Percentiles rank a stretch among this genome's conserved stretches.
Evolutionary conservation across 768 basidiomycete genomes (phyloP).

Genomic region (Lentinus brumalis): DNA sequence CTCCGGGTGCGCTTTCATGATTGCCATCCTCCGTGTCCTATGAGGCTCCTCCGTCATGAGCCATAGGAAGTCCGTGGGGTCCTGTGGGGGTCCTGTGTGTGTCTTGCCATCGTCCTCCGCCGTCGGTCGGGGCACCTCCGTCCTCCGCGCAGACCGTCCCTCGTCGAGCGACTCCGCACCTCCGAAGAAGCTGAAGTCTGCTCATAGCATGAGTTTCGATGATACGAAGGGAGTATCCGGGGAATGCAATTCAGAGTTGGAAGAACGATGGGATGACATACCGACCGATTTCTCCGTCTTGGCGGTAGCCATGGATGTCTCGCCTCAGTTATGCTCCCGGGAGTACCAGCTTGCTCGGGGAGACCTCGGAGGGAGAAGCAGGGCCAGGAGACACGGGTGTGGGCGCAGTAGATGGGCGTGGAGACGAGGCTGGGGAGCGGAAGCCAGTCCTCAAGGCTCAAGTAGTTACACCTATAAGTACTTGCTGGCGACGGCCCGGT

Average conservation of each 20-base stretch:
- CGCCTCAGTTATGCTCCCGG: not conserved
- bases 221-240: not conserved
- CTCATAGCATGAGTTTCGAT: not conserved
- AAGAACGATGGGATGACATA: not conserved
- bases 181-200: slow-evolving; percentile 81
- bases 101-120: slow-evolving; percentile 45
- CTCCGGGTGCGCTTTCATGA: slow-evolving; percentile 94
- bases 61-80: slow-evolving; percentile 92
- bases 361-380: not conserved
- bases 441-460: not conserved
- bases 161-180: slow-evolving; percentile 78
- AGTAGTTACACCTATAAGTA: not conserved
- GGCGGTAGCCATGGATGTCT: not conserved
- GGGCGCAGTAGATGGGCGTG: not conserved
- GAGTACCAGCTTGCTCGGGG: not conserved
- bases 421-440: not conserved
- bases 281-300: not conserved
- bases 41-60: slow-evolving; percentile 98
- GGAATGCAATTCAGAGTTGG: not conserved
- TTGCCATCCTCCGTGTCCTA: slow-evolving; percentile 80
- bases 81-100: slow-evolving; percentile 60
- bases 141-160: slow-evolving; percentile 42
- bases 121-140: slow-evolving; percentile 48
- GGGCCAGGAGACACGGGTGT: not conserved
- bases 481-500: not conserved